These are phyloP conservation scores for Microsporum ferrugineum DNA, from an alignment of 2,329 filamentous ascomycete species.

Conservation along the genomic window DNA sequence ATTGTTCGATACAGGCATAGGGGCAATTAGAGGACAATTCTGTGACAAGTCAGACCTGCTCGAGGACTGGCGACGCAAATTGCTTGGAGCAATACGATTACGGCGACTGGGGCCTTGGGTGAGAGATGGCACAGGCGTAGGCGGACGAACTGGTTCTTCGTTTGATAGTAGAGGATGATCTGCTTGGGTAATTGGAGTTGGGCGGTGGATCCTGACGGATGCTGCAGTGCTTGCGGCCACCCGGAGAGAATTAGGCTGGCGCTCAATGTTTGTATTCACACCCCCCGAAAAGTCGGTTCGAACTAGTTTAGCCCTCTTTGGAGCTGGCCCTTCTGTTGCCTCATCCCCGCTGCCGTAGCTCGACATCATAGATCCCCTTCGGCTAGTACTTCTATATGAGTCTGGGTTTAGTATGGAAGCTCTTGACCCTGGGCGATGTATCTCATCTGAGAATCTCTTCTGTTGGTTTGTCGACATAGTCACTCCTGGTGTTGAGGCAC, in stretches of 20 bases:
- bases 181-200: slow-evolving; percentile 43
- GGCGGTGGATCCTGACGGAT: slow-evolving; percentile 73
- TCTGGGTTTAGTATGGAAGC: slow-evolving; percentile 40
- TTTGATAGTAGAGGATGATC: slow-evolving; percentile 21
- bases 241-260: slow-evolving; percentile 65
- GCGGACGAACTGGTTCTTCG: slow-evolving; percentile 38
- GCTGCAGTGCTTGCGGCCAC: slow-evolving; percentile 86
- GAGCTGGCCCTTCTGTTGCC: slow-evolving; percentile 46
- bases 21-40: slow-evolving; percentile 1
- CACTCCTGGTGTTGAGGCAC: slow-evolving; percentile 29
- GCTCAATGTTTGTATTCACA: slow-evolving; percentile 54
- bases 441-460: slow-evolving; percentile 28
- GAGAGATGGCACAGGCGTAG: slow-evolving; percentile 33
- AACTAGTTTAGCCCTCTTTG: slow-evolving; percentile 70
- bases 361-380: slow-evolving; percentile 32
- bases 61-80: slow-evolving; percentile 52
- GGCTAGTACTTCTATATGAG: slow-evolving; percentile 20
- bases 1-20: slow-evolving; percentile 30
- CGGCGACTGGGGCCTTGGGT: slow-evolving; percentile 19
- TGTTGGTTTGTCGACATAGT: slow-evolving; percentile 18
- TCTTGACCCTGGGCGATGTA: slow-evolving; percentile 51
- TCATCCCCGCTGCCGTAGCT: slow-evolving; percentile 68
- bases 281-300: slow-evolving; percentile 61
- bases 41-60: slow-evolving; percentile 35
- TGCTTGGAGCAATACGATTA: slow-evolving; percentile 34